A percentile compares a stretch with the other conserved stretches of the same genome.
Evolutionary conservation across 768 basidiomycete genomes (phyloP).

Genomic region (Exsudoporus frostii): DNA sequence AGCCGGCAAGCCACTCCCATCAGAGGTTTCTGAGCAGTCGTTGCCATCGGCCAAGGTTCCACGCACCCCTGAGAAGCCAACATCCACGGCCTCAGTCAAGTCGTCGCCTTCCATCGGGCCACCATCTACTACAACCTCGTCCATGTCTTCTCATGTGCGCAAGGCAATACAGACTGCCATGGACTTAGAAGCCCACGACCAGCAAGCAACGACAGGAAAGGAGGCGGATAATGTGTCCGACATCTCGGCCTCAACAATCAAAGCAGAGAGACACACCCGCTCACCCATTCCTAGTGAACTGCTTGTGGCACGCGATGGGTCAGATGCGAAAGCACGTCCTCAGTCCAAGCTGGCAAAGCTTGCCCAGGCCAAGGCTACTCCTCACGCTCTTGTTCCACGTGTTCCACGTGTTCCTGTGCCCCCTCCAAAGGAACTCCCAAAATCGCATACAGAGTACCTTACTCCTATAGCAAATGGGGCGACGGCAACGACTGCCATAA

Average conservation of each 20-base stretch:
- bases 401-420: constrained; percentile 28
- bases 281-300: constrained; percentile 16
- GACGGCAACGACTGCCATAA: constrained; percentile 82
- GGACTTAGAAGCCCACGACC: constrained; percentile 55
- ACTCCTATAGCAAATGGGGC: constrained; percentile 80
- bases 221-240: constrained; percentile 16
- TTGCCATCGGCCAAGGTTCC: constrained; percentile 21
- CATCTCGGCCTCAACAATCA: constrained; percentile 22
- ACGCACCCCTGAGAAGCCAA: constrained; percentile 16
- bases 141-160: constrained; percentile 58
- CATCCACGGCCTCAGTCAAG: constrained; percentile 21
- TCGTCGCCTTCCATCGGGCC: constrained; percentile 24
- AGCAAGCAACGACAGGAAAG: constrained; percentile 10
- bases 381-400: constrained; percentile 21
- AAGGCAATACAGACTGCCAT: constrained; percentile 69
- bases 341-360: constrained; percentile 75
- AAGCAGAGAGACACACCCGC: constrained; percentile 20
- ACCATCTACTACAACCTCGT: constrained; percentile 38
- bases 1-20: constrained; percentile 7
- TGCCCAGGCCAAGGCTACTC: constrained; percentile 53
- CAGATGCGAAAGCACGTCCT: constrained; percentile 33
- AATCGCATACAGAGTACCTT: constrained; percentile 61
- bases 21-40: constrained; percentile 21
- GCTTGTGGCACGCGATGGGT: constrained; percentile 11
- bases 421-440: constrained; percentile 38